Evolutionary conservation across 2,329 filamentous ascomycete species (phyloP), one percentile per base, ranked within the genome.

Genomic region (Xylaria sp.): DNA sequence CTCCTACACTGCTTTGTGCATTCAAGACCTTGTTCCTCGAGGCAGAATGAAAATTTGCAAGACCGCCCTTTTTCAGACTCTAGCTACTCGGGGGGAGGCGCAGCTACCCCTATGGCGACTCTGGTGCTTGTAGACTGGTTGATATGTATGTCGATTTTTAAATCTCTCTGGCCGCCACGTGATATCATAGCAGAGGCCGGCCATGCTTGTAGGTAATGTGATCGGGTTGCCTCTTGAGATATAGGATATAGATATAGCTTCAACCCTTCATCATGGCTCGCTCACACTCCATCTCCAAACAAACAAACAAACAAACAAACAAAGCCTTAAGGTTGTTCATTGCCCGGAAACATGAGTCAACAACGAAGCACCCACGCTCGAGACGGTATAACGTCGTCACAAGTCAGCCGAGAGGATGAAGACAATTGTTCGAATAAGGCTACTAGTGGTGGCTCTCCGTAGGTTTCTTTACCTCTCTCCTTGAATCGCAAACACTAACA

Each of bases 391-490:
- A 23, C 35, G 23, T 37, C 63, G 23, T 60, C 60, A 10, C 63
- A 65, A 16, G 5, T 16, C 23, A 47, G 58, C n/a, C 13, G 58
- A 12, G 69, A 71, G 25, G 61, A 68, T 21, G 67, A 65, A 9
- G 69, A 70, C 0, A 42, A 23, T 12, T 65, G 35, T 51, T 71
- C 69, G 18, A 68, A 65, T 21, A 65, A 59, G 62, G 69, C 67
- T 12, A 65, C 62, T 16, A 58, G 58, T 4, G 69, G 69, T 44
- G 69, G 69, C 37, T 71, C 69, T 47, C 66, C 68, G 67, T 71
- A 64, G 13, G 64, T 27, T 48, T 8, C 23, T 25, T 53, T 6
- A 3, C 25, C 4, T 37, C 25, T 42, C 35, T 54, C n/a, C 48
- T 47, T 44, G 8, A 42, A 13, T 60, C 18, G 23, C n/a, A 21